Conservation (phyloP, 192 early-diverging fungal genomes). For the Backusella circina region DNA sequence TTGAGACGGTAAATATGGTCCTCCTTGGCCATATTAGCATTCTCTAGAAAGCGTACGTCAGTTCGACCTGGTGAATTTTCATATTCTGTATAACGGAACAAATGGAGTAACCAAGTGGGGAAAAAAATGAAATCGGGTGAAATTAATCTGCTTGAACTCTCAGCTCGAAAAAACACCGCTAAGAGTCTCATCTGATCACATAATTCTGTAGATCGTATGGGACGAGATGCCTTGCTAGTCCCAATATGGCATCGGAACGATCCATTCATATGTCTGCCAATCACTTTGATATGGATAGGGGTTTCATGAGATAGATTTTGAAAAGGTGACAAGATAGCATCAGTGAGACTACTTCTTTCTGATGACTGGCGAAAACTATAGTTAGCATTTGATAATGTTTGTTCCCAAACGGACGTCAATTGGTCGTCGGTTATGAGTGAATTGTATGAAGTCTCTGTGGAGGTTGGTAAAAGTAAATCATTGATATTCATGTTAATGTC, state of each 20-base stretch:
- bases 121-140: conserved; percentile 33
- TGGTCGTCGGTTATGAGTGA: conserved; percentile 21
- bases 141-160: conserved; percentile 15
- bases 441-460: background rate
- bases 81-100: conserved; percentile 29
- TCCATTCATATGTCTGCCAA: conserved; percentile 22
- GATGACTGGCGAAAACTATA: background rate
- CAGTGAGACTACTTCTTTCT: conserved; percentile 15
- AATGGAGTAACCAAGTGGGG: conserved; percentile 31
- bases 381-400: background rate
- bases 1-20: conserved; percentile 33
- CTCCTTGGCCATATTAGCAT: conserved; percentile 28
- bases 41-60: conserved; percentile 23
- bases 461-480: conserved; percentile 9
- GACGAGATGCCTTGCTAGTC: conserved; percentile 23
- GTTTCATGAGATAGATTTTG: background rate
- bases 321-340: conserved; percentile 11
- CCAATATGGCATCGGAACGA: conserved; percentile 30
- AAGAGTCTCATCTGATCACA: conserved; percentile 28
- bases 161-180: conserved; percentile 23
- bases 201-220: conserved; percentile 21
- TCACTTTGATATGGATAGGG: conserved; percentile 22
- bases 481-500: conserved; percentile 20
- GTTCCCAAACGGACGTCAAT: conserved; percentile 10
- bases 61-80: conserved; percentile 21